A percentile compares a stretch with the other conserved stretches of the same genome.
These are phyloP conservation scores for Colletotrichum sp. DNA, from an alignment of 2,329 filamentous ascomycete genomes.

Conservation along the genomic window DNA sequence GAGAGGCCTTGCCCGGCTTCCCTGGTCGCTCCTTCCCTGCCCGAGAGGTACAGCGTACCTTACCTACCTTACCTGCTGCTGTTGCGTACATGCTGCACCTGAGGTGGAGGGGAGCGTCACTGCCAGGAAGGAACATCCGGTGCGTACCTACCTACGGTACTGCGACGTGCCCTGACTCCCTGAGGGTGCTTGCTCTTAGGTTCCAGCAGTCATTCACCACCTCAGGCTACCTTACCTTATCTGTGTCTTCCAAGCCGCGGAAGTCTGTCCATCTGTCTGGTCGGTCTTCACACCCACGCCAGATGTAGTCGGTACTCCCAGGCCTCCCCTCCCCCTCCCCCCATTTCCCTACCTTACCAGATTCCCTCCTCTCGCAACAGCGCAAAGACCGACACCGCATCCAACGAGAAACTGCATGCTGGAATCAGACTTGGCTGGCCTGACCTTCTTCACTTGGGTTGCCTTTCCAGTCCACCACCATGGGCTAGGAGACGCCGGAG, in stretches of 20 bases:
- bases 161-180: background rate
- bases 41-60: background rate
- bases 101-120: background rate
- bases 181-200: background rate
- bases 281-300: background rate
- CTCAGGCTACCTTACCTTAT: background rate
- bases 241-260: background rate
- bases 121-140: background rate
- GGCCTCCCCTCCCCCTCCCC: background rate
- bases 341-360: background rate
- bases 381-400: background rate
- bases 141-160: background rate
- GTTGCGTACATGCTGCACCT: background rate
- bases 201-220: background rate
- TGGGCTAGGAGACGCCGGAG: background rate
- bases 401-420: background rate
- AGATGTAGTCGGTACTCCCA: background rate
- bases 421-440: slow-evolving; percentile 4
- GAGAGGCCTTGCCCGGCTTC: background rate
- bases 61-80: background rate
- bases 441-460: background rate
- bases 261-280: background rate
- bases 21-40: background rate
- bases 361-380: background rate
- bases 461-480: background rate